Conservation (phyloP, 495 filamentous ascomycete species). For the Neurospora tetrasperma region DNA sequence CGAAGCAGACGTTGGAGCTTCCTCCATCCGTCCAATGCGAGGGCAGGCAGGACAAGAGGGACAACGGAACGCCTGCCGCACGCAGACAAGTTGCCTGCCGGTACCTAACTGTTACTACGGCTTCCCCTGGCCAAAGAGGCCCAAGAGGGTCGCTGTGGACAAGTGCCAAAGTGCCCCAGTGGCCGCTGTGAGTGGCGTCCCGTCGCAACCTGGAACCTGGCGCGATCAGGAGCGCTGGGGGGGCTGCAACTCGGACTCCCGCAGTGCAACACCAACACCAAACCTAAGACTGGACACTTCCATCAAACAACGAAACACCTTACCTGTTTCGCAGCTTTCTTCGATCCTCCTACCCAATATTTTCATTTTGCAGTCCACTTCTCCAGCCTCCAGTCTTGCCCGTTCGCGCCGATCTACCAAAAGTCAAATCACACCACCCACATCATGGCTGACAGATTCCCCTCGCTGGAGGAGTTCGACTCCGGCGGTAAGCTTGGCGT, state of each 20-base stretch:
- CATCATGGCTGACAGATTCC: slow-evolving; percentile 90
- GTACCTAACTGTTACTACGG: not conserved
- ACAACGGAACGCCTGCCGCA: not conserved
- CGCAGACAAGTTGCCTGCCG: not conserved
- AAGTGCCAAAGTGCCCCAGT: not conserved
- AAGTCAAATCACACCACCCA: not conserved
- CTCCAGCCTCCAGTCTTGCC: not conserved
- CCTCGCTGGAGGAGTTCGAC: slow-evolving; percentile 91
- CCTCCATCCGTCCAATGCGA: not conserved
- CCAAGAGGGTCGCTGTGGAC: not conserved
- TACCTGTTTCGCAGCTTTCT: not conserved
- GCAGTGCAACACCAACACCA: not conserved
- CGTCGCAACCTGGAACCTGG: not conserved
- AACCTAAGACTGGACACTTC: not conserved
- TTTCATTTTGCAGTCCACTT: not conserved
- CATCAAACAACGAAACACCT: not conserved
- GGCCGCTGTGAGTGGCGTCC: not conserved
- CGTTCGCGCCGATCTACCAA: not conserved
- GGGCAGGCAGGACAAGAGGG: not conserved
- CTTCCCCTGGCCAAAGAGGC: not conserved
- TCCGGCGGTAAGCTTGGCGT: slow-evolving; percentile 53
- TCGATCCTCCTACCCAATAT: not conserved
- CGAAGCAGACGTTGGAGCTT: not conserved
- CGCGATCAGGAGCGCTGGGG: not conserved
- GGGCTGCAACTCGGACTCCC: not conserved